phyloP scores from a whole-genome alignment of 2,329 filamentous ascomycete species.

The Nemania sp. region DNA sequence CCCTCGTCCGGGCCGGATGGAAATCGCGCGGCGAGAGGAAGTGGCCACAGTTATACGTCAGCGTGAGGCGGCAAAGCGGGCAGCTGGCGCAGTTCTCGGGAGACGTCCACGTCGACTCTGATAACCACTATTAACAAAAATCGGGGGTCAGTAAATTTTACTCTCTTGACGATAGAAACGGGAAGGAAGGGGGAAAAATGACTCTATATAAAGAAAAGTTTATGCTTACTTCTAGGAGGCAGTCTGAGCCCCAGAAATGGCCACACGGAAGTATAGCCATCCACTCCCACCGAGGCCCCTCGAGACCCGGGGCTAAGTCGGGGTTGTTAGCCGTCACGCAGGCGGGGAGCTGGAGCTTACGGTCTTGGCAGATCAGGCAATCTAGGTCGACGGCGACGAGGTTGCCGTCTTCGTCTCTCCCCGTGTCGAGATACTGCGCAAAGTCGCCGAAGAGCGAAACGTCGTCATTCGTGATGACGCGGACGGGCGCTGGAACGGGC shows the following conservation, averaged over 20 bases:
- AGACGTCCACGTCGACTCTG: rapidly evolving
- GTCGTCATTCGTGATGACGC: conserved; percentile 9
- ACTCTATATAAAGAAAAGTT: too few relatives aligned
- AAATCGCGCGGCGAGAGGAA: conserved; percentile 9
- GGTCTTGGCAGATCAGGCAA: conserved; percentile 26
- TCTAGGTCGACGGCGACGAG: conserved; percentile 21
- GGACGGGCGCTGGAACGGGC: not conserved
- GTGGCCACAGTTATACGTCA: conserved; percentile 27
- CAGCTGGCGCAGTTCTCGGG: conserved; percentile 6
- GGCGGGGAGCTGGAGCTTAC: conserved; percentile 19
- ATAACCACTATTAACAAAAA: too few relatives aligned
- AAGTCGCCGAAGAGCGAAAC: conserved; percentile 30
- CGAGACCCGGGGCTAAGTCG: too few relatives aligned
- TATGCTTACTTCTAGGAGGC: too few relatives aligned
- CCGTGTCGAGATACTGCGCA: conserved; percentile 14
- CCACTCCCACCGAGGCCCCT: not conserved
- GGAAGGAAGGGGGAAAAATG: not conserved
- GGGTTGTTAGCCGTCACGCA: not conserved
- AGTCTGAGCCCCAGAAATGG: conserved; percentile 26
- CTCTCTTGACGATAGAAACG: too few relatives aligned
- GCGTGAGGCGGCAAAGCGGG: conserved; percentile 26
- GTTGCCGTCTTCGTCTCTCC: conserved; percentile 14
- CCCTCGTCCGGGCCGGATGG: not conserved
- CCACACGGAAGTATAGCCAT: conserved; percentile 32
- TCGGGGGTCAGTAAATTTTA: not conserved